Evolutionary conservation across 805 yeast species (phyloP), one percentile per base, ranked within the genome.

Genomic region (Wickerhamiella kazuoi): DNA sequence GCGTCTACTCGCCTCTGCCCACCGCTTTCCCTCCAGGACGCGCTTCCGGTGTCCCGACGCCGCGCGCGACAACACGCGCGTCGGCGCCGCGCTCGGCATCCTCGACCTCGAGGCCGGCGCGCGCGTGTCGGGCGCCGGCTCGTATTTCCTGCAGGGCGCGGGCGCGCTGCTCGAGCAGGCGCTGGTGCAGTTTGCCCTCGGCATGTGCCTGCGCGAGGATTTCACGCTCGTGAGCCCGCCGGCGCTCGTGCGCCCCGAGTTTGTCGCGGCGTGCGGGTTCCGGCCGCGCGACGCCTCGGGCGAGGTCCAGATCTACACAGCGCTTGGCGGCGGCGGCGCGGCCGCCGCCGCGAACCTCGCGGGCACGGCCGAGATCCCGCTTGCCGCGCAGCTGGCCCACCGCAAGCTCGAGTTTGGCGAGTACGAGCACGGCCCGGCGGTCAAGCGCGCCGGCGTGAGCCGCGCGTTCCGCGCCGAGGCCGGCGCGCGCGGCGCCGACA

Each of bases 391-490:
- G 44, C 74, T 72, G 39, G 69, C 77, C 4, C 69, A 77, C 41
- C 62, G 64, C 19, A 57, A 62, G 0, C 60, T 77, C 31, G 52
- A 57, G 5, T 49, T 63, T 3, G 15, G 16, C 15, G 43, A 42
- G 15, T n/a, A n/a, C n/a, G 26, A 23, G 9, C 26, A 6, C 6
- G 37, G 24, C 37, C 44, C 5, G 29, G 21, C 35, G 35, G 14
- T 38, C 21, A 31, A 20, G 30, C 44, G 40, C 19, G 46, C 29
- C 34, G 98, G 96, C 1, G 66, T 83, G 1, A 78, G 93, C 39
- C 66, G 96, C 46, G 73, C 94, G 45, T 90, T 76, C 53, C 66
- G 98, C 45, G 94, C 96, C 0, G 98, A 90, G 55, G 98, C 98
- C 0, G 98, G 97, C 2, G 90, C 97, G 1, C 70, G 94, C 41